phyloP scores from a whole-genome alignment of 805 yeast species.

The Yarrowia yakushimensis region DNA sequence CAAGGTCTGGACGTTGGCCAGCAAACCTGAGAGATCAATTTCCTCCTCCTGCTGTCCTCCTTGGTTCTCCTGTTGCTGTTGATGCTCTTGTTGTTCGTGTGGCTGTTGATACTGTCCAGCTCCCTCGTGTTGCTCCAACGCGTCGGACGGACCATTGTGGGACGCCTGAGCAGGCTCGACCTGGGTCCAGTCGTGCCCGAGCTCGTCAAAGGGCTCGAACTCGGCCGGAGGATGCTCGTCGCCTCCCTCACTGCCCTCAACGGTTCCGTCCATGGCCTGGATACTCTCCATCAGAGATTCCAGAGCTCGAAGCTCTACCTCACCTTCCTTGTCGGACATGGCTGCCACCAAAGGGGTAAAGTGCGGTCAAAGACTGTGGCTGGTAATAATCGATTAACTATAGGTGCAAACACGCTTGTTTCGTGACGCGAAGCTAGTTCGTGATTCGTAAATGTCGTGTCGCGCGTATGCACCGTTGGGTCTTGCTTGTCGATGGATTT shows the following conservation, averaged over 20 bases:
- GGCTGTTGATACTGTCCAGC: background rate
- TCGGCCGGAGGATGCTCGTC: background rate
- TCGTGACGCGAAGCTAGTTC: conserved; percentile 25
- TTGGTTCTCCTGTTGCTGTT: background rate
- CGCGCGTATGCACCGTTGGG: conserved; percentile 26
- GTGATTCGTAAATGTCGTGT: conserved; percentile 18
- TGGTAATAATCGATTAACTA: conserved; percentile 1
- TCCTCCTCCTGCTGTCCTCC: background rate
- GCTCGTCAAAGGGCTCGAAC: conserved; percentile 20
- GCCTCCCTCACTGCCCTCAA: background rate
- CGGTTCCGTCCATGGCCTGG: conserved; percentile 13
- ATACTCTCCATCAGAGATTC: conserved; percentile 16
- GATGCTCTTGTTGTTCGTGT: background rate
- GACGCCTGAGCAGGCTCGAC: background rate
- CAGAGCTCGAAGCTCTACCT: conserved; percentile 18
- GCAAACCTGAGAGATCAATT: background rate
- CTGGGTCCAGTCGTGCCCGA: conserved; percentile 4
- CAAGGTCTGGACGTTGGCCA: conserved; percentile 18
- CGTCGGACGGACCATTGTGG: background rate
- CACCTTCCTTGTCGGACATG: conserved; percentile 24
- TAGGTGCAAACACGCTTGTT: conserved; percentile 21
- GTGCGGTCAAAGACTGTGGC: conserved; percentile 2
- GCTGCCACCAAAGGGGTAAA: conserved; percentile 1
- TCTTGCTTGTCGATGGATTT: conserved; percentile 20
- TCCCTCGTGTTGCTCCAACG: background rate